phyloP scores from a whole-genome alignment of 2,329 filamentous ascomycete genomes.

The Blastomyces gilchristii region DNA sequence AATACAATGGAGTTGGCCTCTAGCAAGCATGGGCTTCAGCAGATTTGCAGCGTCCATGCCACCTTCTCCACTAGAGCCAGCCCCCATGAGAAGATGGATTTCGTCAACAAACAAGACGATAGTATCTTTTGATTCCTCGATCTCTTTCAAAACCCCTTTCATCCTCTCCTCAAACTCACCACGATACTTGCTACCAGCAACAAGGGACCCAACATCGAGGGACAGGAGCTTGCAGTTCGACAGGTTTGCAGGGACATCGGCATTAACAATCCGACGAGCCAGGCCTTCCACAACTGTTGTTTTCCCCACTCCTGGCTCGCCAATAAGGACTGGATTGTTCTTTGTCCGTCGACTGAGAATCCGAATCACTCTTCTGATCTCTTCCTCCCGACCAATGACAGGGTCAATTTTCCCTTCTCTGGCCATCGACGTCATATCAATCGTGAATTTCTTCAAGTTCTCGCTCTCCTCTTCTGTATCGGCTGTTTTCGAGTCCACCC shows the following conservation, averaged over 20 bases:
- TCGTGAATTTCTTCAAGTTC: constrained; percentile 94
- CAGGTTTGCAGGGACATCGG: constrained; percentile 90
- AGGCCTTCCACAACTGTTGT: constrained; percentile 96
- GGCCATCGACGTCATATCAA: constrained; percentile 95
- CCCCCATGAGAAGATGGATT: constrained; percentile 97
- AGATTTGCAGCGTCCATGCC: constrained; percentile 98
- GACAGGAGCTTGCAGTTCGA: constrained; percentile 90
- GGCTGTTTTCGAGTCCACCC: constrained; percentile 92
- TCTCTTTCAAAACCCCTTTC: constrained; percentile 98
- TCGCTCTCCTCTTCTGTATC: constrained; percentile 87
- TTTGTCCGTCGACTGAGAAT: constrained; percentile 91
- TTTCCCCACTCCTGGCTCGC: constrained; percentile 96
- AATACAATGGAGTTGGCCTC: constrained; percentile 94
- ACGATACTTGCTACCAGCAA: constrained; percentile 95
- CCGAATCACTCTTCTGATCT: constrained; percentile 82
- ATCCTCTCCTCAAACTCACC: constrained; percentile 98
- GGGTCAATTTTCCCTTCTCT: constrained; percentile 96
- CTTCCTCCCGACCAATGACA: constrained; percentile 92
- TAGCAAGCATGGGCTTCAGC: constrained; percentile 94
- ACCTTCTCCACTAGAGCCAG: constrained; percentile 84
- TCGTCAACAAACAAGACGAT: constrained; percentile 98
- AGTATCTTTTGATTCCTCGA: constrained; percentile 86
- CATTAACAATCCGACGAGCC: constrained; percentile 89
- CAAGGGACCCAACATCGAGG: constrained; percentile 85
- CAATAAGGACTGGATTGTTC: constrained; percentile 97